Evolutionary conservation across 441 rosid genomes (phyloP).

Genomic region (Gossypium gossypioides): DNA sequence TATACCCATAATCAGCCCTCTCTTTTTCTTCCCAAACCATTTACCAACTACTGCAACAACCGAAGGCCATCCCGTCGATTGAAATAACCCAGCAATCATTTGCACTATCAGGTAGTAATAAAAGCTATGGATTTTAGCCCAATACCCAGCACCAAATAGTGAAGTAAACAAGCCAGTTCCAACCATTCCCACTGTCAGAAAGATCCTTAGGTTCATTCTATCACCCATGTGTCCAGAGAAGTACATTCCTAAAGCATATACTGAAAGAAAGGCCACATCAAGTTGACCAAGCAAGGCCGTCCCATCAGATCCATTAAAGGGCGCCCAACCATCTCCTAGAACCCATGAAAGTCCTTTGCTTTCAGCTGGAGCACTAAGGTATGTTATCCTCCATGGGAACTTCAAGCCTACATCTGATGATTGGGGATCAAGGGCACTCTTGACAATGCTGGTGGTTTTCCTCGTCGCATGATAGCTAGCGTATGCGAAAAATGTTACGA

Average conservation of each 20-base stretch:
- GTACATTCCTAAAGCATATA: constrained; percentile 82
- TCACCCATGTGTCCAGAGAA: constrained; percentile 88
- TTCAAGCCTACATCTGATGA: constrained; percentile 41
- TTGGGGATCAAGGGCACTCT: constrained; percentile 76
- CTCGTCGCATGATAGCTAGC: constrained; percentile 72
- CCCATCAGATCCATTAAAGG: constrained; percentile 60
- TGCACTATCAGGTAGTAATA: constrained; percentile 56
- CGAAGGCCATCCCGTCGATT: constrained; percentile 96
- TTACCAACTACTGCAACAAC: constrained; percentile 92
- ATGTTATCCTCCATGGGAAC: constrained; percentile 29
- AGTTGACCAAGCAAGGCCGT: constrained; percentile 70
- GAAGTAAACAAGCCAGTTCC: constrained; percentile 79
- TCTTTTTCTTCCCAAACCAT: constrained; percentile 83
- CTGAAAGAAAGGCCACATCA: constrained; percentile 71
- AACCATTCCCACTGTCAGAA: constrained; percentile 70
- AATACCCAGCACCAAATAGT: constrained; percentile 71
- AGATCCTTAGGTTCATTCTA: constrained; percentile 62
- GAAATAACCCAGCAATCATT: constrained; percentile 79
- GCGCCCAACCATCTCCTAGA: constrained; percentile 72
- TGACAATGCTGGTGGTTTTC: constrained; percentile 84
- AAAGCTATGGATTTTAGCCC: constrained; percentile 62
- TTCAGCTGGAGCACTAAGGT: constrained; percentile 19
- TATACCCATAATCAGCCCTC: constrained; percentile 90
- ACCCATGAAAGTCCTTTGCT: constrained; percentile 21
- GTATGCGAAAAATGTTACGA: constrained; percentile 72